Evolutionary conservation across 768 basidiomycete species (phyloP), one percentile per base, ranked within the genome.

Genomic region (Lentinus tigrinus): DNA sequence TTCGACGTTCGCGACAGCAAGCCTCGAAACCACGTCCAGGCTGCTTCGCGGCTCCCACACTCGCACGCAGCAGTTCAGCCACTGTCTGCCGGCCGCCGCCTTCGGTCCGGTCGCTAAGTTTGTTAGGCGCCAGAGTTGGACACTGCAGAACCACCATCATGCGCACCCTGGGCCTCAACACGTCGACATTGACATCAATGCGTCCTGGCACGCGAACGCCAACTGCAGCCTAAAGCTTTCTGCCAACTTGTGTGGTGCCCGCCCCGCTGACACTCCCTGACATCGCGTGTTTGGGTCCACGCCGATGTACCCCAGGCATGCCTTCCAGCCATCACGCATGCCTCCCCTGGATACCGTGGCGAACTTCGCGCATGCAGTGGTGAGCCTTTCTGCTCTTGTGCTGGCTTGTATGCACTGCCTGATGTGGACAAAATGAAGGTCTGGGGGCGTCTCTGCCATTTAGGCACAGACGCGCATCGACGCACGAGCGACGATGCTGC

Each of bases 201-300:
- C 14, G 31, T 39, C 23, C 36, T 17, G 23, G n/a, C 55, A 13
- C 27, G 40, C 11, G 7, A 23, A 3, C 46, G 57, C 54, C 47
- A 48, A 58, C 39, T 42, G 52, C 47, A 42, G 52, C 52, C 57
- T 58, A 49, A 59, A 54, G 52, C 27, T 36, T 59, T 59, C 52
- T 59, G 52, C 58, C 52, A 54, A 54, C 54, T 59, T 54, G 52
- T 54, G 47, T 59, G 52, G 58, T 59, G 47, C 52, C 58, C 58
- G 52, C 52, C 23, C 27, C 52, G 26, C 52, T 47, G 31, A 31
- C 37, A 58, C 10, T 23, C 16, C 44, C 24, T 47, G 21, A 6
- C 46, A 44, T 19, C 7, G 17, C 24, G 23, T 14, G 6, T 36
- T 23, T n/a, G 36, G 47, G 34, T 39, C 38, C 47, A 8, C 44